These are phyloP conservation scores for Erysiphe pulchra DNA, from an alignment of 2,329 filamentous ascomycete species.

Conservation along the genomic window DNA sequence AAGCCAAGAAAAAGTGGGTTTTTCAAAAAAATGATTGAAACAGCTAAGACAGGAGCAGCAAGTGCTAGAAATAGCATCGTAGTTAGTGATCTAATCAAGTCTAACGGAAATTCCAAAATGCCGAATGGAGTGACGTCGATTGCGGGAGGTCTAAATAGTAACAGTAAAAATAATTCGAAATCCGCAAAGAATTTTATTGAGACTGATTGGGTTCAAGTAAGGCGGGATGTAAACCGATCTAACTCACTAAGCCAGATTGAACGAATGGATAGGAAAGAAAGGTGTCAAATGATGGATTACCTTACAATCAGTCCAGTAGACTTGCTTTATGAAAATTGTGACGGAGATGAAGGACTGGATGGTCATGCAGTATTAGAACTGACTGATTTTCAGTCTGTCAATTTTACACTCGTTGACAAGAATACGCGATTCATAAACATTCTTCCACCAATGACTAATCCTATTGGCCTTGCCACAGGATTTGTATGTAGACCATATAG, in stretches of 20 bases:
- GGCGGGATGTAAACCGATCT: constrained; percentile 81
- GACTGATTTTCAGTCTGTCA: constrained; percentile 56
- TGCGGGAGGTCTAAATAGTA: constrained; percentile 20
- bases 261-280: constrained; percentile 56
- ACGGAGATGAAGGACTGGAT: constrained; percentile 76
- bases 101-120: constrained; percentile 12
- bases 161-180: neutral
- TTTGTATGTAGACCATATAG: constrained; percentile 87
- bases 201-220: constrained; percentile 84
- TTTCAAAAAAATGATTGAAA: constrained; percentile 86
- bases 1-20: constrained; percentile 69
- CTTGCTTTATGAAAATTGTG: constrained; percentile 56
- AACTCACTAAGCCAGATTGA: constrained; percentile 84
- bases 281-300: constrained; percentile 86
- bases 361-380: constrained; percentile 62
- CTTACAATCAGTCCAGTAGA: constrained; percentile 75
- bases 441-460: constrained; percentile 58
- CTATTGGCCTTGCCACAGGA: constrained; percentile 59
- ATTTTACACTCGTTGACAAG: constrained; percentile 77
- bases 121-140: constrained; percentile 21
- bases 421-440: constrained; percentile 75
- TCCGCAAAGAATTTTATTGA: constrained; percentile 19
- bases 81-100: constrained; percentile 22
- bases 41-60: constrained; percentile 79
- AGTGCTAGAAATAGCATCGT: constrained; percentile 70